Base-by-base conservation (phyloP, 768 basidiomycete genomes). In the Psilocybe cubensis region DNA sequence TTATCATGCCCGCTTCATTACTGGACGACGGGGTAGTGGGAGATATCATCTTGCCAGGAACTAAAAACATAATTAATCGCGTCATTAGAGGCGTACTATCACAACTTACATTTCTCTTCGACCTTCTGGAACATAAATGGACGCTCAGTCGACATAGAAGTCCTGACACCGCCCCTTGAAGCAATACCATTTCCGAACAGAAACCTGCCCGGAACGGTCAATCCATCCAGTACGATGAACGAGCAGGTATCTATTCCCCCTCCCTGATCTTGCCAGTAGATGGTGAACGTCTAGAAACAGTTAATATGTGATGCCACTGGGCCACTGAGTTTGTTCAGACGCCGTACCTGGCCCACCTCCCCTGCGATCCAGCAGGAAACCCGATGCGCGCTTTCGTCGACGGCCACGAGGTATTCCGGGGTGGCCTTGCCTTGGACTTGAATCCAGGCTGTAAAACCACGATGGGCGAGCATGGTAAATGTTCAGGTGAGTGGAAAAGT, bases 321-420 rank as follows among this genome's bases (percentile, higher is more conserved):
- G n/a, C 21, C 21, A 31, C 24, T 11, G 47, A 44, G 20, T 11
- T 2, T 5, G 41, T 6, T 11, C 6, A 12, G 11, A 35, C 40
- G 17, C 62, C 72, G 2, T 56, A 85, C 87, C 76, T 85, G 78
- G 23, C 86, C 87, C 23, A 74, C 73, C 48, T 82, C 77, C 55
- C 87, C 81, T 6, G 85, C 82, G 61, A 91, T 83, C 87, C 87
- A 90, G 65, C 89, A 90, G 4, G 83, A 83, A 7, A 86, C 79
- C 8, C 74, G 75, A 57, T 81, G 68, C 4, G 68, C 62, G 4
- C 71, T 69, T 4, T 66, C 60, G 53, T 88, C 83, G 27, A 82
- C 70, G 5, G 80, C 76, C 7, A 80, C 74, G n/a, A 86, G 69
- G 67, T 86, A 83, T 68, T 89, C 87, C 4, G 74, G 77, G 10